Evolutionary conservation across 306 rosid species (phyloP), one percentile per base, ranked within the genome.

Genomic region (Inga oerstediana): DNA sequence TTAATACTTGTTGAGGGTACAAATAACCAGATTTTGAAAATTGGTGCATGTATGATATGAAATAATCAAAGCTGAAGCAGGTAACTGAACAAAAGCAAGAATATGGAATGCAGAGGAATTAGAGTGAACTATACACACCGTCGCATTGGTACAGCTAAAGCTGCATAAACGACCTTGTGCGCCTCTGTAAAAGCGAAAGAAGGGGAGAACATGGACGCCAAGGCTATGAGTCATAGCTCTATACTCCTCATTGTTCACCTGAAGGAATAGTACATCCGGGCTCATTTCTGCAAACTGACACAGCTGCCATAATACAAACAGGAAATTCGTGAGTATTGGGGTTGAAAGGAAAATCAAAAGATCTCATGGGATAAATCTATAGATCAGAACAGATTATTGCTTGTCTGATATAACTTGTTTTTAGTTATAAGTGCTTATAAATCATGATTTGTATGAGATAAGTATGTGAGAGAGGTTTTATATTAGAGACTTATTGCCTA

Each of bases 201-300:
- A 95, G 20, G 99, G 99, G 44, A 95, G 91, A 14, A 95, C 99
- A 76, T 91, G 98, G 14, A 95, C 99, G 72, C 84, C 89, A 27
- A 93, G 98, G 84, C 99, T 95, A 80, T 93, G 89, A 81, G 94
- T 89, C 97, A 95, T 91, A 56, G 98, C 89, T 76, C 91, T 93
- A 81, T 89, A 94, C 46, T 93, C 96, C 83, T 93, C 99, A 65
- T 91, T 86, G 86, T 95, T 93, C 85, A 93, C 92, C 68, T 89
- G 96, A 80, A 95, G 91, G 82, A 93, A 92, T 83, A 89, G 90
- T 76, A 92, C 86, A 76, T 93, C 93, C 30, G 97, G 97, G 82
- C 89, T 90, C 99, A 87, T 87, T 89, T 93, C 97, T 5, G 98
- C 98, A 24, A 93, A 34, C 80, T 95, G 97, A 88, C 99, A 95